Base-by-base conservation (phyloP, 179 eudicot genomes). In the Pouteria campechiana region DNA sequence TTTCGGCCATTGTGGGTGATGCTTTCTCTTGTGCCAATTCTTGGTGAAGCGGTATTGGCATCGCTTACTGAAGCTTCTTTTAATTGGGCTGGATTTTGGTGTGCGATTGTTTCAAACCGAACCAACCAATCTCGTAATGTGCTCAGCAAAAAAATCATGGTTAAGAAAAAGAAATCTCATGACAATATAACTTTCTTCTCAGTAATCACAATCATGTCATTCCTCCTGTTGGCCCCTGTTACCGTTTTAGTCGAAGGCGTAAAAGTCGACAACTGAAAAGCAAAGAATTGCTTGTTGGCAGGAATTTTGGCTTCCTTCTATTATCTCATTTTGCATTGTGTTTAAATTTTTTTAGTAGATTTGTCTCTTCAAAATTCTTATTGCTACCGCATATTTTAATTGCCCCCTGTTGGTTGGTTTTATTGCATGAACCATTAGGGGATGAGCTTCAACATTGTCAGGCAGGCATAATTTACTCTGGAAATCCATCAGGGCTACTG, bases 111-210 rank as follows among this genome's bases (percentile, higher is more conserved):
- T 46, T 86, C 93, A 25, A 83, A 86, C 63, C 29, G 73, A 60
- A 73, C 89, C 15, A 78, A 79, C 44, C 93, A 86, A 67, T 86
- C 89, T 25, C 93, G 93, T 46, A 83, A 83, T 41, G 96, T 83
- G 37, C 82, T 83, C 36, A 83, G 96, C 75, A 83, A 86, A 63
- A 79, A 83, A 73, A 68, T 83, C 41, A 79, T 83, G 93, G 72
- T 76, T 54, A 79, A 83, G 63, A 72, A 76, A 67, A 81, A 76
- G 97, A 93, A 85, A 38, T 72, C 97, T 13, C 41, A 85, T 64
- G 97, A 89, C 74, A 82, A 85, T 68, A 79, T 89, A 46, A 85
- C 83, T 48, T 83, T 89, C 47, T 89, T 89, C 65, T 89, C 97
- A 37, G 61, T 89, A 25, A 89, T 85, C 36, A 89, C 97, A 31